These are phyloP conservation scores for Rosa rugosa DNA, from an alignment of 306 rosid genomes.

Conservation along the genomic window DNA sequence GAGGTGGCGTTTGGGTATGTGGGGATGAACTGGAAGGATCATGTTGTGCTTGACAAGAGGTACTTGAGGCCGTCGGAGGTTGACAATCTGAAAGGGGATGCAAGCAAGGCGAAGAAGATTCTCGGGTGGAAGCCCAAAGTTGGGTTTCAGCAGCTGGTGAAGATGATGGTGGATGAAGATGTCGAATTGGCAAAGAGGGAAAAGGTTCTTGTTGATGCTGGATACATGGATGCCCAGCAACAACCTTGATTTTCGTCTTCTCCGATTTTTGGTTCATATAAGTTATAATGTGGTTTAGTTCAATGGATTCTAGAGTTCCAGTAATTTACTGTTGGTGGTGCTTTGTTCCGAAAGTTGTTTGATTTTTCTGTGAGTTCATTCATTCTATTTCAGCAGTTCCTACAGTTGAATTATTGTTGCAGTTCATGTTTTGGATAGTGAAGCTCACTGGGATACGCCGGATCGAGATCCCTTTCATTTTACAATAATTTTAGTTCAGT, in stretches of 20 bases:
- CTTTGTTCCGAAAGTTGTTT: background rate
- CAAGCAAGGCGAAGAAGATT: conserved; percentile 69
- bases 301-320: conserved; percentile 23
- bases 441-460: conserved; percentile 8
- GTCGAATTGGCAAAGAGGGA: conserved; percentile 84
- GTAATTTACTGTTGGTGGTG: conserved; percentile 20
- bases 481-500: conserved; percentile 4
- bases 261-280: conserved; percentile 10
- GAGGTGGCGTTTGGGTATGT: conserved; percentile 82
- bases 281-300: conserved; percentile 15
- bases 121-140: conserved; percentile 97
- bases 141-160: conserved; percentile 77
- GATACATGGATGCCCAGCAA: conserved; percentile 96
- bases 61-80: conserved; percentile 89
- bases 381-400: conserved; percentile 17
- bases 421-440: background rate
- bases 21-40: conserved; percentile 84
- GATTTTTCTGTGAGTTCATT: conserved; percentile 29
- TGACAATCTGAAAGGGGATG: conserved; percentile 88
- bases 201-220: conserved; percentile 98
- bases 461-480: conserved; percentile 8
- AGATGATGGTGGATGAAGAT: conserved; percentile 98
- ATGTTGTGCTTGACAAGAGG: conserved; percentile 82
- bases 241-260: conserved; percentile 55
- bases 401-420: conserved; percentile 3